These are phyloP conservation scores for Raffaelea ambrosiae DNA, from an alignment of 2,329 filamentous ascomycete species.

Conservation along the genomic window DNA sequence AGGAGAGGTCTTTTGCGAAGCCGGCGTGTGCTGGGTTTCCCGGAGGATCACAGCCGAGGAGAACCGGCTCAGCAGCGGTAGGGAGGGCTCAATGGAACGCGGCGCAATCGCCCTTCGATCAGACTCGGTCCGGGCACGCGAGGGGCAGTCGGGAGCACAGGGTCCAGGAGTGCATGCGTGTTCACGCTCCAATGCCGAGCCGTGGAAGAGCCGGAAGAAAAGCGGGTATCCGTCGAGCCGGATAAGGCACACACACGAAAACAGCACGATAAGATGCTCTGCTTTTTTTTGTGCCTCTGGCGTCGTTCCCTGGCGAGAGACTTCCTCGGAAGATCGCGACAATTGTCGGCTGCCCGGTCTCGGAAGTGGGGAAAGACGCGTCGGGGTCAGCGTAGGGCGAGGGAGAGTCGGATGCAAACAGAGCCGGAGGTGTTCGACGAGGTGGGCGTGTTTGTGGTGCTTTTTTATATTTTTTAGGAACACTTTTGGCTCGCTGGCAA, in stretches of 20 bases:
- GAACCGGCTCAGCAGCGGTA: too few species aligned
- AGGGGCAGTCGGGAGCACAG: too few species aligned
- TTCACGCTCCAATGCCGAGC: too few species aligned
- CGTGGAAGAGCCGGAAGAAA: not conserved
- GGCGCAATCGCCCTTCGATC: too few species aligned
- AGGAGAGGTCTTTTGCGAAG: too few species aligned
- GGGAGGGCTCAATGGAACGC: too few species aligned
- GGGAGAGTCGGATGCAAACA: not conserved
- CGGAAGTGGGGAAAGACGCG: not conserved
- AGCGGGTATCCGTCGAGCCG: constrained; percentile 1
- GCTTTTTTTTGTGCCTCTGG: not conserved
- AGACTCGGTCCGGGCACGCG: too few species aligned
- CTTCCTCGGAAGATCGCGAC: not conserved
- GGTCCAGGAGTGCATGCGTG: too few species aligned
- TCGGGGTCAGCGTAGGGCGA: not conserved
- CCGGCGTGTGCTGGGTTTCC: too few species aligned
- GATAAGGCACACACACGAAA: not conserved
- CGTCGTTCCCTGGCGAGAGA: not conserved
- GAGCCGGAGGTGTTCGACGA: not conserved
- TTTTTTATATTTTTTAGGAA: not conserved
- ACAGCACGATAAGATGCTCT: not conserved
- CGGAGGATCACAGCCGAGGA: too few species aligned
- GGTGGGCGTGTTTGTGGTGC: not conserved
- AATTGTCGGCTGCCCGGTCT: not conserved
- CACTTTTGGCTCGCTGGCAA: not conserved